A percentile compares a stretch with the other conserved stretches of the same genome.
phyloP scores from a whole-genome alignment of 805 yeast genomes.

The Teunomyces lycoperdinae region DNA sequence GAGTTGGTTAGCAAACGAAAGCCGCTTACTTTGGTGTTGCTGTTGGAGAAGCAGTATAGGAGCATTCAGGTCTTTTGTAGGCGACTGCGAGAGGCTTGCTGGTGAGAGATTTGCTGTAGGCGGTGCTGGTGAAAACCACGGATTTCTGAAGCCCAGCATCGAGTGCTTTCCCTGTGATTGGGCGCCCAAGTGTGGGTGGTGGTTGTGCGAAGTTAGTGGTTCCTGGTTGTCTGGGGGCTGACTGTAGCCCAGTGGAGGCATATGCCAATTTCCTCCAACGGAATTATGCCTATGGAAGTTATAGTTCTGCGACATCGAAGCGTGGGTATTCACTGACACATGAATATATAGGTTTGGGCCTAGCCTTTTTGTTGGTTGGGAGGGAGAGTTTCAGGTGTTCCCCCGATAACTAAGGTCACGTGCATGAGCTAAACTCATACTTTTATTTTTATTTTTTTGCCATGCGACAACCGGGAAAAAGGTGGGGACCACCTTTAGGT shows the following conservation, averaged over 20 bases:
- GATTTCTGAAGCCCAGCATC: slow-evolving; percentile 39
- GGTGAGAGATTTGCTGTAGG: slow-evolving; percentile 8
- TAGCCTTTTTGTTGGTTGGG: not conserved
- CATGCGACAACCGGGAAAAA: not conserved
- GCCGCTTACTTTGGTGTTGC: slow-evolving; percentile 21
- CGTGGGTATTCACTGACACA: not conserved
- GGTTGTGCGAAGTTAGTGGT: slow-evolving; percentile 6
- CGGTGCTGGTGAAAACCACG: slow-evolving; percentile 37
- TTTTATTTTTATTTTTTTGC: not conserved
- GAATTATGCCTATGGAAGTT: slow-evolving; percentile 36
- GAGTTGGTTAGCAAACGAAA: slow-evolving; percentile 43
- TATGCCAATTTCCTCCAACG: slow-evolving; percentile 38
- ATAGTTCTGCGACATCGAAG: slow-evolving; percentile 30
- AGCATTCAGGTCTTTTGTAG: slow-evolving; percentile 22
- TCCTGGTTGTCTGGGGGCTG: slow-evolving; percentile 6
- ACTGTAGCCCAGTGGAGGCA: slow-evolving; percentile 24
- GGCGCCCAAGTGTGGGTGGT: not conserved
- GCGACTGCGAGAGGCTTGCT: slow-evolving; percentile 19
- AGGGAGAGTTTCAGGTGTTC: not conserved
- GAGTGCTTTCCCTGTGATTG: slow-evolving; percentile 4
- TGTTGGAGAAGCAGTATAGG: slow-evolving; percentile 24
- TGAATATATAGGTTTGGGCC: not conserved
- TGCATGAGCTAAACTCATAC: not conserved
- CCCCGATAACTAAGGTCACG: slow-evolving; percentile 3
- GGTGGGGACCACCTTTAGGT: not conserved